A percentile compares a stretch with the other conserved stretches of the same genome.
These are phyloP conservation scores for Seiridium cupressi DNA, from an alignment of 2,329 filamentous ascomycete genomes.

Conservation along the genomic window DNA sequence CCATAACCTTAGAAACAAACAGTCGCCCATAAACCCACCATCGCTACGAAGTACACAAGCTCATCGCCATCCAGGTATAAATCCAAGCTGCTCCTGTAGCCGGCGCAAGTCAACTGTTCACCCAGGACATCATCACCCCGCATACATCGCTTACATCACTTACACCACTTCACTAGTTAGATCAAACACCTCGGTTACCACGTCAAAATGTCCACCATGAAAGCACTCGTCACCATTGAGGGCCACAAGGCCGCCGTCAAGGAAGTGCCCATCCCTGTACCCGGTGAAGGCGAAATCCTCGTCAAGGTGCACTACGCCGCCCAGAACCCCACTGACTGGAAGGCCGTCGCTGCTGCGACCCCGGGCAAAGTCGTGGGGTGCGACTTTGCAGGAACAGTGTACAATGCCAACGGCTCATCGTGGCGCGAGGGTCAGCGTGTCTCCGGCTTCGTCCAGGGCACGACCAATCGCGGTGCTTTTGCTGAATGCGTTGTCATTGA, in stretches of 20 bases:
- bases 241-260: slow-evolving; percentile 26
- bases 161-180: background rate
- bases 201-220: slow-evolving; percentile 24
- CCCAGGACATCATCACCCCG: background rate
- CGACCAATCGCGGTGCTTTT: slow-evolving; percentile 25
- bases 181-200: background rate
- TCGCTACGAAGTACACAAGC: background rate
- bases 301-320: slow-evolving; percentile 29
- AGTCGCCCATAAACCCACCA: background rate
- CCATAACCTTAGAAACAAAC: background rate
- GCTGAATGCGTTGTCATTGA: slow-evolving; percentile 27
- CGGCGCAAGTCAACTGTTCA: background rate
- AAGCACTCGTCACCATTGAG: slow-evolving; percentile 33
- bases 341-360: slow-evolving; percentile 14
- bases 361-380: slow-evolving; percentile 28
- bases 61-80: background rate
- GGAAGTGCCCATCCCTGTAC: slow-evolving; percentile 25
- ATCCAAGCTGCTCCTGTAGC: background rate
- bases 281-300: slow-evolving; percentile 29
- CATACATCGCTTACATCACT: background rate
- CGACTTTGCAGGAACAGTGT: slow-evolving; percentile 32
- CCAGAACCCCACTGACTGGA: slow-evolving; percentile 35
- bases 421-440: slow-evolving; percentile 30
- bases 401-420: slow-evolving; percentile 24
- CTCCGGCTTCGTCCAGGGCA: slow-evolving; percentile 30